A percentile compares a stretch with the other conserved stretches of the same genome.
Conservation (phyloP, 1,284 basidiomycete genomes). For the Dichomitus squalens region DNA sequence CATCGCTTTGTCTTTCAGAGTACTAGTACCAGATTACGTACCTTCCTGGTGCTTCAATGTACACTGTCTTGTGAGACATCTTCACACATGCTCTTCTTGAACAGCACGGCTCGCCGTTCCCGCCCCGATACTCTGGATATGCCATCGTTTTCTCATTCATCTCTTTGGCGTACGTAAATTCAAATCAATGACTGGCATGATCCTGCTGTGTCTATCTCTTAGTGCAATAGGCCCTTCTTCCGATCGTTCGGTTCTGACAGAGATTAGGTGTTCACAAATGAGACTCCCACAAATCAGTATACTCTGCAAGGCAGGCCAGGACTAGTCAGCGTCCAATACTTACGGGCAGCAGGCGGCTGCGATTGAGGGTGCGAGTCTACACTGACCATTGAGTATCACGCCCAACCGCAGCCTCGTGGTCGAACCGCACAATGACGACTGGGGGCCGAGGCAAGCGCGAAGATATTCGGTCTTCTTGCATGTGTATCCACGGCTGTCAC, state of each 20-base stretch:
- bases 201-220: neutral
- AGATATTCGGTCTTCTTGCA: slow-evolving; percentile 9
- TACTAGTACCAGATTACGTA: neutral
- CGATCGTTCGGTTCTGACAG: neutral
- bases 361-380: neutral
- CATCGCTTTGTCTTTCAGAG: slow-evolving; percentile 15
- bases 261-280: neutral
- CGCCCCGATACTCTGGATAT: neutral
- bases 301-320: neutral
- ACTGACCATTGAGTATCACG: neutral
- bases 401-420: slow-evolving; percentile 19
- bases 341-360: neutral
- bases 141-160: no score
- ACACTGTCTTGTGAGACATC: neutral
- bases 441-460: slow-evolving; percentile 11
- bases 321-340: no score
- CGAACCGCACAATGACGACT: slow-evolving; percentile 14
- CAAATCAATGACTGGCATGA: neutral
- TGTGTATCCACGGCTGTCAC: slow-evolving; percentile 20
- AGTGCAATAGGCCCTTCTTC: slow-evolving; percentile 5
- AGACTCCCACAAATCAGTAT: neutral
- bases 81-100: neutral
- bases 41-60: neutral
- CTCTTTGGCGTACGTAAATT: no score
- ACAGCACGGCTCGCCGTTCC: neutral